phyloP scores from a whole-genome alignment of 2,329 filamentous ascomycete genomes.

The Fusarium sp. region DNA sequence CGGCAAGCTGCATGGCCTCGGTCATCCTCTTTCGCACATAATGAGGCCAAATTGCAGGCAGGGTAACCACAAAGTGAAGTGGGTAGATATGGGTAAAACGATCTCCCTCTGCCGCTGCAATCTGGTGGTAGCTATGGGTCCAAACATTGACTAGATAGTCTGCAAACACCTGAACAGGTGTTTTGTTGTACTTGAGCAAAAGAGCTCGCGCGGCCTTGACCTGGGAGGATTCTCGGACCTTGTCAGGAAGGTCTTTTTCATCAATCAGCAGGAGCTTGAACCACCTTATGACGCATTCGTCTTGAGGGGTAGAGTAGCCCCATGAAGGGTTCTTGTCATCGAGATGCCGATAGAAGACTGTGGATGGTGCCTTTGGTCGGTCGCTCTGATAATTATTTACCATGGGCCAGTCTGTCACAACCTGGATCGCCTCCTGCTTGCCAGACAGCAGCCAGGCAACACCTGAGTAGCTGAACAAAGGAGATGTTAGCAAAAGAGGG shows the following conservation, averaged over 20 bases:
- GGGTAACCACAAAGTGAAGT: constrained; percentile 57
- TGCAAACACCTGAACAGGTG: constrained; percentile 49
- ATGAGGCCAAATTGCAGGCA: constrained; percentile 61
- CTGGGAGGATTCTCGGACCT: constrained; percentile 44
- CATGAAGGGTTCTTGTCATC: constrained; percentile 34
- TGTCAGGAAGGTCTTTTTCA: constrained; percentile 48
- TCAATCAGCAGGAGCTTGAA: constrained; percentile 59
- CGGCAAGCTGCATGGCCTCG: constrained; percentile 51
- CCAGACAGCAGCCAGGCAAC: constrained; percentile 54
- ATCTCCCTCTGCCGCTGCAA: constrained; percentile 45
- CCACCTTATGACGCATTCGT: constrained; percentile 51
- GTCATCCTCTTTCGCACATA: constrained; percentile 56
- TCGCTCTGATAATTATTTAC: constrained; percentile 44
- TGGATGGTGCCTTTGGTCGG: constrained; percentile 51
- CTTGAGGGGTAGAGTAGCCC: constrained; percentile 51
- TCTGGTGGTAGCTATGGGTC: constrained; percentile 46
- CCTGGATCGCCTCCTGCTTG: constrained; percentile 43
- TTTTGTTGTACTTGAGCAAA: constrained; percentile 35
- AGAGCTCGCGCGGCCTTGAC: constrained; percentile 28
- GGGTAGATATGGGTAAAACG: constrained; percentile 41
- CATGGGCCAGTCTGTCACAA: constrained; percentile 51
- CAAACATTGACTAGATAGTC: constrained; percentile 54
- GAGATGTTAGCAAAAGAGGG: constrained; percentile 6
- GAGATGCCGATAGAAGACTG: constrained; percentile 41
- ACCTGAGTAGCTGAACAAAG: constrained; percentile 54